Percentiles rank a stretch among this genome's conserved stretches.
Conservation (phyloP, 768 basidiomycete genomes). For the Lyophyllum shimeji region DNA sequence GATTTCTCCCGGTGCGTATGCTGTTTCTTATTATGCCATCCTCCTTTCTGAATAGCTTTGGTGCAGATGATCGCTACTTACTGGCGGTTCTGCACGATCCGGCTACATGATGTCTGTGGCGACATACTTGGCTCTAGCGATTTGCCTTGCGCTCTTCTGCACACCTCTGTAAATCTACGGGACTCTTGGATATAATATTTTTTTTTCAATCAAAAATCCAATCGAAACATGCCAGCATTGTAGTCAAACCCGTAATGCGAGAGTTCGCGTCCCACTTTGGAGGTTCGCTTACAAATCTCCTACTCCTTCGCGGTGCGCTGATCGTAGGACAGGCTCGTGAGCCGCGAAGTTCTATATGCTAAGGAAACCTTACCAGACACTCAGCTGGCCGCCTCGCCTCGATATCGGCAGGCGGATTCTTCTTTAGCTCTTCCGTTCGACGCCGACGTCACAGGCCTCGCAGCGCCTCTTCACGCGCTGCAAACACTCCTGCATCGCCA, state of each 20-base stretch:
- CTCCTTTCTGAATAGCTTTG: background rate
- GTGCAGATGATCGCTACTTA: conserved; percentile 72
- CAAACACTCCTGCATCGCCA: background rate
- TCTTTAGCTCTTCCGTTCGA: too few relatives aligned
- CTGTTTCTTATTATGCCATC: background rate
- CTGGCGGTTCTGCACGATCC: conserved; percentile 86
- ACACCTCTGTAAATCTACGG: conserved; percentile 8
- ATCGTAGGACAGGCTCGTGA: too few relatives aligned
- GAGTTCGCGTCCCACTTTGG: background rate
- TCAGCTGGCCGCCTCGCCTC: background rate
- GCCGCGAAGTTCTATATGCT: too few relatives aligned
- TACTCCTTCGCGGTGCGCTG: background rate
- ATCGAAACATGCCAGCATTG: background rate
- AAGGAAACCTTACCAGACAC: too few relatives aligned
- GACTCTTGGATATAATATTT: conserved; percentile 9
- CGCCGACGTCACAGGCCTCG: too few relatives aligned
- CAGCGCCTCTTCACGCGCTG: background rate
- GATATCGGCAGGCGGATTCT: background rate
- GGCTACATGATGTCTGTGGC: conserved; percentile 32
- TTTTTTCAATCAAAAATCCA: background rate
- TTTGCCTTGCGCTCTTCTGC: background rate
- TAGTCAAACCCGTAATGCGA: background rate
- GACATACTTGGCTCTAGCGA: background rate
- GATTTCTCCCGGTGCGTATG: conserved; percentile 84
- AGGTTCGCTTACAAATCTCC: background rate